These are phyloP conservation scores for Nitzschia inconspicua DNA, from an alignment of 108 stramenopile genomes.

Conservation along the genomic window DNA sequence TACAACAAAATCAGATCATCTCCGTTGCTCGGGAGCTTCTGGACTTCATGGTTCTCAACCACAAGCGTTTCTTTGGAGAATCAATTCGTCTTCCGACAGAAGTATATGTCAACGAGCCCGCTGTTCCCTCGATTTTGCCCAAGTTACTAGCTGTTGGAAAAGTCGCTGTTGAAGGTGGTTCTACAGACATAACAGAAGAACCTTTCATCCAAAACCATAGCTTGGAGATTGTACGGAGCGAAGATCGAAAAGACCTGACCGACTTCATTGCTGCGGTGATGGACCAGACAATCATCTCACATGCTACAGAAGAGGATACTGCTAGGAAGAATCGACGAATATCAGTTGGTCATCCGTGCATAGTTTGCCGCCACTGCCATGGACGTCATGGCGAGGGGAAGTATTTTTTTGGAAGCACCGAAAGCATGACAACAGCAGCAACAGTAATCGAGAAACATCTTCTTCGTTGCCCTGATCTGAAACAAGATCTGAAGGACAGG, in stretches of 20 bases:
- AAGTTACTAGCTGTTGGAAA: no score
- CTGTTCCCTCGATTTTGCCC: background rate
- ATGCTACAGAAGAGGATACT: conserved; percentile 29
- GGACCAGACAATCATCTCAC: conserved; percentile 29
- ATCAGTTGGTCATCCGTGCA: conserved; percentile 33
- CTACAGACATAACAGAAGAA: no score
- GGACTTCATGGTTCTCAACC: conserved; percentile 18
- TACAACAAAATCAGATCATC: conserved; percentile 21
- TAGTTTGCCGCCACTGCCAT: conserved; percentile 46
- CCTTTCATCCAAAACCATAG: no score
- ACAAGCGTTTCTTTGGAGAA: conserved; percentile 11
- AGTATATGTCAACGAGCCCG: conserved; percentile 25
- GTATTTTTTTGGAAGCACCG: conserved; percentile 39
- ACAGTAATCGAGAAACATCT: conserved; percentile 43
- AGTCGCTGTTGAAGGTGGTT: no score
- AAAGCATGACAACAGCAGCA: conserved; percentile 35
- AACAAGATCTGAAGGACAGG: conserved; percentile 17
- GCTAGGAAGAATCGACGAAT: conserved; percentile 17
- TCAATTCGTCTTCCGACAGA: conserved; percentile 23
- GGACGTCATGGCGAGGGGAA: conserved; percentile 39
- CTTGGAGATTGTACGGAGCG: conserved; percentile 11
- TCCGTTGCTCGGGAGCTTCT: conserved; percentile 25
- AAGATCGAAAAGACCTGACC: conserved; percentile 30
- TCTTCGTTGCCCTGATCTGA: conserved; percentile 20
- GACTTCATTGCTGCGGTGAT: conserved; percentile 37